These are phyloP conservation scores for Prunus salicina DNA, from an alignment of 306 rosid species.

Conservation along the genomic window DNA sequence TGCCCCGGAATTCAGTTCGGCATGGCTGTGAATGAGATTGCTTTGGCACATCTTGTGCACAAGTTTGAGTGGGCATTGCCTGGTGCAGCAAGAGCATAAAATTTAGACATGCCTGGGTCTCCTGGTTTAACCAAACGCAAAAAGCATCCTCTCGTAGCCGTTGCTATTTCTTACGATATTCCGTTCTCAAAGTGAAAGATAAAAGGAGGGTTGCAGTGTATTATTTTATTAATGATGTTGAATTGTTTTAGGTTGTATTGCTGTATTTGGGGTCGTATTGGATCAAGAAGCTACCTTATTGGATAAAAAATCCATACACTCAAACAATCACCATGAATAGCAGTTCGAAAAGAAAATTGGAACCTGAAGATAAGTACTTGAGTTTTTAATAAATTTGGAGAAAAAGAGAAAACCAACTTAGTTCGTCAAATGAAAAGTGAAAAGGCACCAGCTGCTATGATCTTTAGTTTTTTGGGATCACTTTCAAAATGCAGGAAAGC, in stretches of 20 bases:
- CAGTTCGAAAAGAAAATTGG: not conserved
- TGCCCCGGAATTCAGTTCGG: constrained; percentile 38
- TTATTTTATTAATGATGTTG: too few relatives aligned
- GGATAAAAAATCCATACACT: not conserved
- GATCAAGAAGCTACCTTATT: not conserved
- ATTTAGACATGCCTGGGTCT: constrained; percentile 38
- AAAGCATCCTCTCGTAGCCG: constrained; percentile 26
- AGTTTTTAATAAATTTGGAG: constrained; percentile 21
- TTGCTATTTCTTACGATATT: not conserved
- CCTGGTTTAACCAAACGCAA: constrained; percentile 24
- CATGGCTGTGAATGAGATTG: constrained; percentile 23
- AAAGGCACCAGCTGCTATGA: constrained; percentile 2
- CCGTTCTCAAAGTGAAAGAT: not conserved
- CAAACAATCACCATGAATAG: not conserved
- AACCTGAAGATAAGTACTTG: constrained; percentile 3
- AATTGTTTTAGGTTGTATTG: not conserved
- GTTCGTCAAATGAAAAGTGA: constrained; percentile 14
- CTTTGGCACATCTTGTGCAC: constrained; percentile 29
- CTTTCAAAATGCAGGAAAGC: constrained; percentile 8
- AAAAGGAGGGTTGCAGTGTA: not conserved
- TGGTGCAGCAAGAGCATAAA: constrained; percentile 10
- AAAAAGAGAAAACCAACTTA: constrained; percentile 2
- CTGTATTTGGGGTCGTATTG: not conserved
- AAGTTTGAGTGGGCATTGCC: constrained; percentile 36
- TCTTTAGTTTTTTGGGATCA: constrained; percentile 14